These are phyloP conservation scores for Herpetospermum pedunculosum DNA, from an alignment of 306 rosid species.

Conservation along the genomic window DNA sequence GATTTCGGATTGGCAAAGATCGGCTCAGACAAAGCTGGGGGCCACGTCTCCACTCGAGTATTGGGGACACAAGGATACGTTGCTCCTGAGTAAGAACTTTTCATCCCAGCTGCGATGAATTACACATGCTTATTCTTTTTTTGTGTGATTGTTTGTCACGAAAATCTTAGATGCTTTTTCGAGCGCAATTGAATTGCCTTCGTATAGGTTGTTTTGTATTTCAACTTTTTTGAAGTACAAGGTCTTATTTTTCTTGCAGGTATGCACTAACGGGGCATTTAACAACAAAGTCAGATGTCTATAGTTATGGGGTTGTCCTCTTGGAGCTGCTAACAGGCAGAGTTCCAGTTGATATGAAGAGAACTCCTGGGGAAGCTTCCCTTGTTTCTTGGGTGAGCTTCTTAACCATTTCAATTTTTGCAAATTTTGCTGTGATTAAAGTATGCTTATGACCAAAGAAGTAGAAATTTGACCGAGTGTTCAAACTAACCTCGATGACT, in stretches of 20 bases:
- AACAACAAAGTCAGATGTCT: conserved; percentile 90
- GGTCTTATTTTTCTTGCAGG: conserved; percentile 36
- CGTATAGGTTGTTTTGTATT: neutral
- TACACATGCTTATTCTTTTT: neutral
- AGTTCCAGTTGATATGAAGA: conserved; percentile 91
- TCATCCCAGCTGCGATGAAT: conserved; percentile 6
- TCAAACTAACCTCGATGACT: neutral
- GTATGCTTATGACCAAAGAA: neutral
- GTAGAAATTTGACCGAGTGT: neutral
- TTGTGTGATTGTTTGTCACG: neutral
- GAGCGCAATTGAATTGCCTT: neutral
- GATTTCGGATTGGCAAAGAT: conserved; percentile 93
- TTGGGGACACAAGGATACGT: conserved; percentile 94
- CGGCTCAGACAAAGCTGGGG: conserved; percentile 90
- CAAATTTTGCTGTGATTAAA: neutral
- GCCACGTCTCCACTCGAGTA: conserved; percentile 87
- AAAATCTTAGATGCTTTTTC: neutral
- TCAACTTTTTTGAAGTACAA: neutral
- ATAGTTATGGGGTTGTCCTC: conserved; percentile 87
- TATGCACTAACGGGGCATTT: conserved; percentile 95
- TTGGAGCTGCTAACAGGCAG: conserved; percentile 87
- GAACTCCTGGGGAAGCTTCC: conserved; percentile 81
- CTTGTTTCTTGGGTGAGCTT: conserved; percentile 85
- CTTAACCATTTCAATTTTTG: neutral
- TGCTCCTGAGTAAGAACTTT: conserved; percentile 68